phyloP scores from a whole-genome alignment of 2,329 filamentous ascomycete genomes.

The Ceratocystis ficicola region DNA sequence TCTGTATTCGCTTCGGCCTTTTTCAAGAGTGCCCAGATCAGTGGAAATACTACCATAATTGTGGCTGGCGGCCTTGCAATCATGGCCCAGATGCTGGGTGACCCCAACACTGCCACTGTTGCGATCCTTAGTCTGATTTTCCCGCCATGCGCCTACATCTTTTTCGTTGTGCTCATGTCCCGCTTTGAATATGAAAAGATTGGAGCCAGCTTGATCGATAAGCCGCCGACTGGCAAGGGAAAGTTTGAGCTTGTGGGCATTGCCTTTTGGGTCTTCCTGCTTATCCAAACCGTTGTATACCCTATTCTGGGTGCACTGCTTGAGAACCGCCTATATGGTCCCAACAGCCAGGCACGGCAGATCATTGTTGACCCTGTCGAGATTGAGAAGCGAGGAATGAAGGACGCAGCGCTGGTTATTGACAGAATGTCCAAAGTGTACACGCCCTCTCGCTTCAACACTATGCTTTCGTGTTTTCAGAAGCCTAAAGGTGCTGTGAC shows the following conservation, averaged over 20 bases:
- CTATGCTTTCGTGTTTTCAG: constrained; percentile 30
- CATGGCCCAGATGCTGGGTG: constrained; percentile 61
- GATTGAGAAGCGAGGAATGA: constrained; percentile 20
- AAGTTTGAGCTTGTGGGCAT: constrained; percentile 50
- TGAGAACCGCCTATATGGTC: constrained; percentile 65
- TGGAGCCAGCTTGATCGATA: constrained; percentile 48
- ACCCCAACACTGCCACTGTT: constrained; percentile 51
- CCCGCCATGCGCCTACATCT: constrained; percentile 77
- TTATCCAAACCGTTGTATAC: constrained; percentile 67
- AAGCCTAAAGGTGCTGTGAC: constrained; percentile 41
- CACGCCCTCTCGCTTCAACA: constrained; percentile 36
- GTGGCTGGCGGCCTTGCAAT: constrained; percentile 64
- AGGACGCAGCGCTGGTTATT: constrained; percentile 50
- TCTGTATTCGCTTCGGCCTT: constrained; percentile 71
- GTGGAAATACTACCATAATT: constrained; percentile 67
- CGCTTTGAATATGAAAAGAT: constrained; percentile 56
- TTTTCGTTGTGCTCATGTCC: constrained; percentile 63
- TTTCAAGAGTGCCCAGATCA: constrained; percentile 78
- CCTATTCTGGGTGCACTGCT: constrained; percentile 62
- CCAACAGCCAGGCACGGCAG: constrained; percentile 49
- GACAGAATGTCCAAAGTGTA: constrained; percentile 69
- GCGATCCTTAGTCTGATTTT: constrained; percentile 64
- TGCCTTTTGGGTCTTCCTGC: constrained; percentile 62
- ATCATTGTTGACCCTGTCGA: constrained; percentile 31
- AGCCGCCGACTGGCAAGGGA: constrained; percentile 55